phyloP scores from a whole-genome alignment of 1,284 basidiomycete species.

The Fomitiporia mediterranea region DNA sequence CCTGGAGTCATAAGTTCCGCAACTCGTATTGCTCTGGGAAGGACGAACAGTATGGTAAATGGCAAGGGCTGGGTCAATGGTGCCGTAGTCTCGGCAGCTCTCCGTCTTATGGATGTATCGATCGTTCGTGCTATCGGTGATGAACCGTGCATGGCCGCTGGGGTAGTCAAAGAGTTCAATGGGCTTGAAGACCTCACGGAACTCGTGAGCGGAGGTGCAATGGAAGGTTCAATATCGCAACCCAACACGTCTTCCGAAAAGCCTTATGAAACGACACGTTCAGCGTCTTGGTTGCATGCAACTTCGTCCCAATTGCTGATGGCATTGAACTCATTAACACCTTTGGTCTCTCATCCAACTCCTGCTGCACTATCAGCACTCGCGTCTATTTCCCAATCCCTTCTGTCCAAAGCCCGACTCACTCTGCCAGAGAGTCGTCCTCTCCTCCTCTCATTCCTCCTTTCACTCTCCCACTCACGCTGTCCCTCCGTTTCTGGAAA shows the following conservation, averaged over 20 bases:
- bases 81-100: constrained; percentile 54
- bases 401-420: constrained; percentile 49
- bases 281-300: constrained; percentile 54
- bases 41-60: constrained; percentile 32
- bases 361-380: constrained; percentile 56
- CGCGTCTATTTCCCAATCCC: constrained; percentile 45
- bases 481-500: constrained; percentile 49
- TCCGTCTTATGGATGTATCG: constrained; percentile 52
- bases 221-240: constrained; percentile 11
- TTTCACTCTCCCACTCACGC: constrained; percentile 54
- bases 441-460: constrained; percentile 63
- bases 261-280: constrained; percentile 46
- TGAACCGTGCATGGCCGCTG: constrained; percentile 57
- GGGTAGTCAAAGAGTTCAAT: constrained; percentile 48
- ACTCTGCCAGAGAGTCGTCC: constrained; percentile 63
- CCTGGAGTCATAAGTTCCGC: constrained; percentile 79
- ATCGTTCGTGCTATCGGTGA: constrained; percentile 60
- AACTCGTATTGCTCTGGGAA: constrained; percentile 61
- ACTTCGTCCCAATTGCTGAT: constrained; percentile 69
- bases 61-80: constrained; percentile 59
- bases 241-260: neutral
- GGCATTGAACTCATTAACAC: constrained; percentile 56
- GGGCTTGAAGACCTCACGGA: constrained; percentile 57
- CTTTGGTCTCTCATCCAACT: constrained; percentile 61
- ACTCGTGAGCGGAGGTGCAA: constrained; percentile 27